A percentile compares a stretch with the other conserved stretches of the same genome.
Conservation (phyloP, 2,329 filamentous ascomycete genomes). For the Gremmenia infestans region DNA sequence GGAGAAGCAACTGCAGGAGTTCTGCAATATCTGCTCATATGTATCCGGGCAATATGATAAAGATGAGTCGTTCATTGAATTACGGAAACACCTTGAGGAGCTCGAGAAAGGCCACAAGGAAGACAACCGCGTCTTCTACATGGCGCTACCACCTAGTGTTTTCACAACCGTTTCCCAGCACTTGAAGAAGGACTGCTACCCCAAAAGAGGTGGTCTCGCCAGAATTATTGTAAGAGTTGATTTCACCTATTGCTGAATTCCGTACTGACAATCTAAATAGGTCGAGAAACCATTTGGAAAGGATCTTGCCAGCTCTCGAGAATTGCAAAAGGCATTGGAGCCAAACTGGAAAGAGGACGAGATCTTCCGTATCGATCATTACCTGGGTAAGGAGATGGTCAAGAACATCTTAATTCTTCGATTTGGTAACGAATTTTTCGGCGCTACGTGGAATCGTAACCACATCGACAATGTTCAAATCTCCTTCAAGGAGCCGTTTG, state of each 20-base stretch:
- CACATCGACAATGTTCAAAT: constrained; percentile 99
- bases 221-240: constrained; percentile 76
- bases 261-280: constrained; percentile 41
- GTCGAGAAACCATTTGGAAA: constrained; percentile 99
- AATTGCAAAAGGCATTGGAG: constrained; percentile 89
- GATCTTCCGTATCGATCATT: constrained; percentile 98
- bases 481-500: constrained; percentile 98
- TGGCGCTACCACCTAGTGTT: constrained; percentile 95
- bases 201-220: constrained; percentile 72
- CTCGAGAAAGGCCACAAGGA: constrained; percentile 78
- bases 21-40: constrained; percentile 84
- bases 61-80: constrained; percentile 84
- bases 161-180: constrained; percentile 98
- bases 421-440: constrained; percentile 98
- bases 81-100: constrained; percentile 80
- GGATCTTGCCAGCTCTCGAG: constrained; percentile 87
- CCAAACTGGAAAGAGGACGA: constrained; percentile 99
- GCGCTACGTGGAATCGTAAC: constrained; percentile 97
- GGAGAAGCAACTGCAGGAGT: constrained; percentile 90
- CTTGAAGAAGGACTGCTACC: constrained; percentile 96
- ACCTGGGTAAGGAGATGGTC: constrained; percentile 99
- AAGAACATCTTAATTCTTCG: constrained; percentile 98
- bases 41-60: constrained; percentile 97
- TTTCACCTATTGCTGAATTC: neutral
- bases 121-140: constrained; percentile 95